Evolutionary conservation across 441 rosid genomes (phyloP), one percentile per base, ranked within the genome.

Genomic region (Iberis amara): DNA sequence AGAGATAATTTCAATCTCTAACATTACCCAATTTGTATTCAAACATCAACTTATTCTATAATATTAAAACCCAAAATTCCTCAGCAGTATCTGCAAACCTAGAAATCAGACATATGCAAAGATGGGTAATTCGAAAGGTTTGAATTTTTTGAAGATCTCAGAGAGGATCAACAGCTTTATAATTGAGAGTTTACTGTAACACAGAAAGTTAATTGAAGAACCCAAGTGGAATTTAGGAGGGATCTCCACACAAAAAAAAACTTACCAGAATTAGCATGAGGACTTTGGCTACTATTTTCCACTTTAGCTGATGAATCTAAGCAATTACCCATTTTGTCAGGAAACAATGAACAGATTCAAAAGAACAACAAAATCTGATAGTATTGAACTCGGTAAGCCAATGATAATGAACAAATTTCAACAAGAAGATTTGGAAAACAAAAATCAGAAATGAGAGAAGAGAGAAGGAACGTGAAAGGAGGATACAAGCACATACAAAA

Each of bases 301-400:
- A 79, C 89, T 77, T 66, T 79, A 51, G 86, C 76, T 28, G 96
- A 79, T 67, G 82, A 81, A 74, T 61, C 72, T 40, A 85, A 72
- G 65, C 94, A 88, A 77, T 88, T 85, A 3, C 96, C 96, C 96
- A 88, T 85, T 21, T 41, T 24, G 23, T 18, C 52, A 28, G 32
- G 9, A 6, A n/a, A 7, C 33, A 9, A 24, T 18, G 6, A 51
- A 52, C 53, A 36, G 59, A 43, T 40, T 42, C 46, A 18, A 18
- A 18, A 18, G 21, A 18, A 18, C 2, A 18, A 18, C 3, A 40
- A 28, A 28, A 24, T 38, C 13, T 52, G 23, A 33, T 18, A 9
- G 46, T 52, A 39, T 26, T 39, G 45, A 39, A 13, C 27, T 14
- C 3, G 46, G 46, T 12, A 27, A 4, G 8, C 26, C 39, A 4